These are phyloP conservation scores for Hamiltosporidium tvaerminnensis DNA, from an alignment of 371 early-diverging fungal genomes.

Conservation along the genomic window DNA sequence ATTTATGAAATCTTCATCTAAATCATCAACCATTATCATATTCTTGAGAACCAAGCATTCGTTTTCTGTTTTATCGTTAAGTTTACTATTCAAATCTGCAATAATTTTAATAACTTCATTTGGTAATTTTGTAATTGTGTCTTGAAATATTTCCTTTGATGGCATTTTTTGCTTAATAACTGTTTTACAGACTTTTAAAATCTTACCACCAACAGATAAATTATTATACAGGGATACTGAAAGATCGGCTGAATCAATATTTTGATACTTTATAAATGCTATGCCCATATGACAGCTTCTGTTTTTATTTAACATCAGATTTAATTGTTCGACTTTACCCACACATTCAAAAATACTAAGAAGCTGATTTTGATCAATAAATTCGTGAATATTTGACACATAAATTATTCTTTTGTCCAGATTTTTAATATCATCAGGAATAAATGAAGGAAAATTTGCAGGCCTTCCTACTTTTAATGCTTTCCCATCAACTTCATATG, in stretches of 20 bases:
- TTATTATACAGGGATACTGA: slow-evolving; percentile 2
- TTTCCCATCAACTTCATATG: slow-evolving; percentile 1
- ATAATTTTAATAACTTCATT: background rate
- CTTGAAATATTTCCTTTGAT: background rate
- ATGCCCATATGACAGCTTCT: slow-evolving; percentile 6
- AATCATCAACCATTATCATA: slow-evolving; percentile 6
- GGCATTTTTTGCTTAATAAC: slow-evolving; percentile 13
- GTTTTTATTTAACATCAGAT: slow-evolving; percentile 1
- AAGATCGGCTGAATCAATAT: background rate
- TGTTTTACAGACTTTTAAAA: slow-evolving; percentile 4
- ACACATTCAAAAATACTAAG: slow-evolving; percentile 3
- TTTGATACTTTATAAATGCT: slow-evolving; percentile 8
- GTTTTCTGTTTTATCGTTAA: slow-evolving; percentile 1
- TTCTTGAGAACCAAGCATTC: slow-evolving; percentile 9
- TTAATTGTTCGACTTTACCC: slow-evolving; percentile 2
- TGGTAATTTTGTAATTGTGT: background rate
- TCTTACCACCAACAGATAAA: slow-evolving; percentile 5
- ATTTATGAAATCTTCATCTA: slow-evolving; percentile 13
- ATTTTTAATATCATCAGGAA: slow-evolving; percentile 6
- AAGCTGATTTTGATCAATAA: slow-evolving; percentile 4
- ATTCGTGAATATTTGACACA: slow-evolving; percentile 9
- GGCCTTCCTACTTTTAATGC: slow-evolving; percentile 11
- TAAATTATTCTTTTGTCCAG: slow-evolving; percentile 7
- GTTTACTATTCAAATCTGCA: slow-evolving; percentile 6
- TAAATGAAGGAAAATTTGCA: slow-evolving; percentile 6